phyloP scores from a whole-genome alignment of 495 filamentous ascomycete species.

The Hypoxylon crocopeplum region DNA sequence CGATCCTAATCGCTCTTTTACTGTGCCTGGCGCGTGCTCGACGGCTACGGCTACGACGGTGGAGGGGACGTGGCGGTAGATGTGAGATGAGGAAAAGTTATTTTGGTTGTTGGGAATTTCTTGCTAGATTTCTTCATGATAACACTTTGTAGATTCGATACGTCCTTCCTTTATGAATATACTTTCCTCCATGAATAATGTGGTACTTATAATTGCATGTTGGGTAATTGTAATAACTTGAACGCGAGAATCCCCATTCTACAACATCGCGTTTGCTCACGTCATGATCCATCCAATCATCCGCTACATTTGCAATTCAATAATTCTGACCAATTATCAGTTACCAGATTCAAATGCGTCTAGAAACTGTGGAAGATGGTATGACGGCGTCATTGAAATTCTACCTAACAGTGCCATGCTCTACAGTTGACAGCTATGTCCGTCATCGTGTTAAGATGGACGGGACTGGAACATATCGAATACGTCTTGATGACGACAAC shows the following conservation, averaged over 20 bases:
- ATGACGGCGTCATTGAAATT: slow-evolving; percentile 18
- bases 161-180: no score
- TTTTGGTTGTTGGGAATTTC: neutral
- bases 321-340: neutral
- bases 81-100: neutral
- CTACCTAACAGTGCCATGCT: no score
- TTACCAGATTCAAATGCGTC: slow-evolving; percentile 2
- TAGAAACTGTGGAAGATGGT: neutral
- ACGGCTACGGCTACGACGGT: neutral
- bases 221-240: no score
- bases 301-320: neutral
- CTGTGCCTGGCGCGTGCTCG: slow-evolving; percentile 55
- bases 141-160: no score
- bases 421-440: neutral
- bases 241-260: no score
- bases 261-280: no score
- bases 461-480: slow-evolving; percentile 14
- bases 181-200: no score
- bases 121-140: no score
- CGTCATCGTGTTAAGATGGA: slow-evolving; percentile 17
- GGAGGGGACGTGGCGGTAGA: slow-evolving; percentile 25
- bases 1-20: slow-evolving; percentile 61
- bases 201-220: no score
- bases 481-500: slow-evolving; percentile 27
- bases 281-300: neutral